These are phyloP conservation scores for Diaporthe sp. DNA, from an alignment of 2,329 filamentous ascomycete species.

Conservation along the genomic window DNA sequence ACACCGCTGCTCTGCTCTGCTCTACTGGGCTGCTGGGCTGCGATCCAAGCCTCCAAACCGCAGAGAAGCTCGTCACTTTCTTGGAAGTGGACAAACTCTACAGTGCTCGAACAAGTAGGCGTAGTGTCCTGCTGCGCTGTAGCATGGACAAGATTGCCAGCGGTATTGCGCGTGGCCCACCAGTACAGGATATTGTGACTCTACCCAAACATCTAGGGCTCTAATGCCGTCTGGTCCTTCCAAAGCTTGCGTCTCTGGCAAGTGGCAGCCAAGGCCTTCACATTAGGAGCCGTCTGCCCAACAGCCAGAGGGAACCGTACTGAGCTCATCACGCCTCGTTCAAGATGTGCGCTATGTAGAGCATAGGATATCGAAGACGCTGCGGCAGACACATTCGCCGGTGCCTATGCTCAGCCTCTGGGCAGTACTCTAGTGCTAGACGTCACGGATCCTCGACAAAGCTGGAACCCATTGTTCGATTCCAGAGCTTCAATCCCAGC, in stretches of 20 bases:
- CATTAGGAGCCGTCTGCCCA: background rate
- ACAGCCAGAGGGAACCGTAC: background rate
- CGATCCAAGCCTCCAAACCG: background rate
- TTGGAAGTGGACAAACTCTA: constrained; percentile 2
- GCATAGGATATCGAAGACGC: background rate
- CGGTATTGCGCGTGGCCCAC: background rate
- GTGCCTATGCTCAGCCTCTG: constrained; percentile 11
- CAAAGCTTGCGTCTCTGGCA: background rate
- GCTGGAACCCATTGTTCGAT: background rate
- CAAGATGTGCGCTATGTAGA: background rate
- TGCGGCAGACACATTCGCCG: background rate
- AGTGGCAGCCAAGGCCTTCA: background rate
- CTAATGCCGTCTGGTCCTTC: background rate
- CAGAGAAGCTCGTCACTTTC: background rate
- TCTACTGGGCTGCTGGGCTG: background rate
- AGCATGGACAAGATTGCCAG: background rate
- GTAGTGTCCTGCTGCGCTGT: background rate
- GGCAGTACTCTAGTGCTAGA: background rate
- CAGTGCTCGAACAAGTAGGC: background rate
- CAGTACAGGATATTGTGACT: background rate
- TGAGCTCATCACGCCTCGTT: background rate
- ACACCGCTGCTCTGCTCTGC: constrained; percentile 14
- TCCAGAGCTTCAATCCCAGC: background rate
- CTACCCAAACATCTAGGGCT: background rate
- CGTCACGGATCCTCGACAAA: background rate